Evolutionary conservation across 2,329 filamentous ascomycete genomes (phyloP), one percentile per base, ranked within the genome.

Genomic region (Aspergillus floridensis): DNA sequence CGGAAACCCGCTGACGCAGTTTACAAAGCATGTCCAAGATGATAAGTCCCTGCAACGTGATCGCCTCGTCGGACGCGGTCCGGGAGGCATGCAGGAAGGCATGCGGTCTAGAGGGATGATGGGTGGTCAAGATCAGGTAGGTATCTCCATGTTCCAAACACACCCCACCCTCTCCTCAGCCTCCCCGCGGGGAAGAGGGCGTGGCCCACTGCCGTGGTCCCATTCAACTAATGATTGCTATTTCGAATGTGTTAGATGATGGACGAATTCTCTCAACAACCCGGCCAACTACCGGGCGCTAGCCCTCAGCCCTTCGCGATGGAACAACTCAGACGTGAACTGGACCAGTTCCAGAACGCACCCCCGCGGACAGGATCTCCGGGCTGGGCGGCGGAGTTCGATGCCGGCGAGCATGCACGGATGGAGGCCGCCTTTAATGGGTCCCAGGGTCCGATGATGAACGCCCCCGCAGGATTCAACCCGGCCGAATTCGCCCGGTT

Each of bases 1-100:
- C 65, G 92, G 89, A 72, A 99, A 99, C 77, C 95, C 96, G 59
- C 87, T 99, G 70, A 93, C 91, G 74, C 95, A 98, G 82, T 96
- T 99, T 76, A 92, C 93, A 65, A 99, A 99, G 79, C 93, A 97
- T 77, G 91, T 95, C 59, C 91, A 96, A 73, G 92, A 96, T 83
- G 95, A 99, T 81, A 96, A 93, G 79, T 95, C 91, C 59, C 81
- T 98, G 59, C 95, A 98, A 79, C 85, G 93, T 70, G 95, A 99
- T 77, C 87, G 95, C 60, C 82, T 98, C 62, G 88, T 91, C 61
- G 91, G 91, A 63, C 82, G 88, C 65, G 88, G 87, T 0, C 88
- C 90, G 0, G 86, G 84, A 48, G 88, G 85, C 7, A 81, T 89
- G 70, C 83, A 90, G 70, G 89, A 90, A 73, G 86, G 90, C 69